Percentiles rank a stretch among this genome's conserved stretches.
phyloP scores from a whole-genome alignment of 1,284 basidiomycete species.

The Somion occarium region DNA sequence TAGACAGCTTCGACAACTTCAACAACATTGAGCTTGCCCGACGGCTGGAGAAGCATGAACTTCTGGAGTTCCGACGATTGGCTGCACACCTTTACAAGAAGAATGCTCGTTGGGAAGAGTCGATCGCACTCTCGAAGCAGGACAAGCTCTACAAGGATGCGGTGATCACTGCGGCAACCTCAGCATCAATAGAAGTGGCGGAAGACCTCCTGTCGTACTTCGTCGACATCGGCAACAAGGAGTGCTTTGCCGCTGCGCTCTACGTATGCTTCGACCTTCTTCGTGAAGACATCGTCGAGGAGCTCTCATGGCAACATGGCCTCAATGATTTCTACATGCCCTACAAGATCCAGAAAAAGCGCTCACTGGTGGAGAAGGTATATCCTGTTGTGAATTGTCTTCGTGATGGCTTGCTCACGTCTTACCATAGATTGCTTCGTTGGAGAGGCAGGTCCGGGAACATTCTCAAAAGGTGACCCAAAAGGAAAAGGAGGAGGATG shows the following conservation, averaged over 20 bases:
- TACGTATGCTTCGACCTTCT: conserved; percentile 93
- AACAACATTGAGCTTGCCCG: conserved; percentile 87
- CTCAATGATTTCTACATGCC: conserved; percentile 97
- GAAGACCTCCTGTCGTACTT: conserved; percentile 94
- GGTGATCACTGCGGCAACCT: conserved; percentile 89
- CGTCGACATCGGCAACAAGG: conserved; percentile 97
- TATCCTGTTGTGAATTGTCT: conserved; percentile 11
- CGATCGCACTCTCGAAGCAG: conserved; percentile 89
- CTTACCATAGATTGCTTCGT: conserved; percentile 48
- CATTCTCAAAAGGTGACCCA: conserved; percentile 76
- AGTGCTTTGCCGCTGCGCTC: conserved; percentile 90
- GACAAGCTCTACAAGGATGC: conserved; percentile 97
- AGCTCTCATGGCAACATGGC: conserved; percentile 93
- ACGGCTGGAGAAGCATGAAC: conserved; percentile 84
- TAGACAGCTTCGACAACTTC: conserved; percentile 98
- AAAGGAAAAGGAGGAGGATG: conserved; percentile 82
- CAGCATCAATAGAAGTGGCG: conserved; percentile 76
- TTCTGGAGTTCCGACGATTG: conserved; percentile 93
- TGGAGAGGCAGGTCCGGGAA: conserved; percentile 85
- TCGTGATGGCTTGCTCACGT: background rate
- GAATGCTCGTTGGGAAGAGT: conserved; percentile 93
- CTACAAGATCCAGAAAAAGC: conserved; percentile 85
- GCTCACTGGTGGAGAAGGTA: conserved; percentile 68
- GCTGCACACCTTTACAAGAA: conserved; percentile 98
- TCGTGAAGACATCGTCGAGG: conserved; percentile 88